phyloP scores from a whole-genome alignment of 1,139 yeast species.

The Yamadazyma sp. region DNA sequence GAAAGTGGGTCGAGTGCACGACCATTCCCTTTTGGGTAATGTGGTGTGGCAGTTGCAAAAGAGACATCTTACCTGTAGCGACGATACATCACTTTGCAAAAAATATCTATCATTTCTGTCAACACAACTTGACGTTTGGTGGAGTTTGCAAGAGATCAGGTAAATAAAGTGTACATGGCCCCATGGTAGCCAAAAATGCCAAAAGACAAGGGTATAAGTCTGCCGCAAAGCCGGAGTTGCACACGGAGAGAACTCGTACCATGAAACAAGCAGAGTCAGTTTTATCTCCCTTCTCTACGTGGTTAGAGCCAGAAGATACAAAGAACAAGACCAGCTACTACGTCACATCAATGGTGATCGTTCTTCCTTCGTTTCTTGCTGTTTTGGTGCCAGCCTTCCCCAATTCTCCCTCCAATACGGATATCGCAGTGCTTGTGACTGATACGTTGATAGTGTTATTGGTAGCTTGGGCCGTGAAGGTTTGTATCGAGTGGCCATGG shows the following conservation, averaged over 20 bases:
- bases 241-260: background rate
- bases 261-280: constrained; percentile 8
- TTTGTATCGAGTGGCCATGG: constrained; percentile 39
- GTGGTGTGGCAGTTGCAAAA: constrained; percentile 5
- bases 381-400: constrained; percentile 15
- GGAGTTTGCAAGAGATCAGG: no score
- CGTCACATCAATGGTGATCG: constrained; percentile 10
- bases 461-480: constrained; percentile 28
- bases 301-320: constrained; percentile 1
- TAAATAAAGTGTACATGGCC: no score
- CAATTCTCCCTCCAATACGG: constrained; percentile 11
- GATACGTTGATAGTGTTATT: constrained; percentile 28
- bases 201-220: background rate
- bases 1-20: background rate
- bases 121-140: no score
- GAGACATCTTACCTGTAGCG: no score
- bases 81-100: background rate
- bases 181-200: no score
- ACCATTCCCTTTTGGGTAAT: constrained; percentile 1
- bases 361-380: constrained; percentile 17
- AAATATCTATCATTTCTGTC: no score
- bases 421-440: constrained; percentile 22
- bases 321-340: constrained; percentile 3
- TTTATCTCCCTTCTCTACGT: constrained; percentile 4
- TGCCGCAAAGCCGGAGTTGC: background rate